phyloP scores from a whole-genome alignment of 2,329 filamentous ascomycete genomes.

The Stylonectria norvegica region DNA sequence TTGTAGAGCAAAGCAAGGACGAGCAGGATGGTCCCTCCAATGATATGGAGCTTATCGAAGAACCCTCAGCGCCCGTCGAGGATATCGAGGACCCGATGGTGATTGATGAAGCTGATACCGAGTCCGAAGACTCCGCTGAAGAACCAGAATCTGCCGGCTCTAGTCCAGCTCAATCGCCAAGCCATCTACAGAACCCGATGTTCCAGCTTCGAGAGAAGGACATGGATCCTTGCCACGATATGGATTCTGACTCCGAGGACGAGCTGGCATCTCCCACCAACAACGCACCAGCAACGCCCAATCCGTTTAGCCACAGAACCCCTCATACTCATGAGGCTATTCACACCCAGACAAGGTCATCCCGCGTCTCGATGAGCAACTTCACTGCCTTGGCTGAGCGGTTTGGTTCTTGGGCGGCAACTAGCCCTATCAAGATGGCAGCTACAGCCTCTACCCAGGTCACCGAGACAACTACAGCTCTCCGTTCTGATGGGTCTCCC shows the following conservation, averaged over 20 bases:
- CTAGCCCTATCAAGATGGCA: conserved; percentile 43
- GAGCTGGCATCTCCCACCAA: conserved; percentile 37
- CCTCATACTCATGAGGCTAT: conserved; percentile 13
- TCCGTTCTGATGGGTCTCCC: conserved; percentile 34
- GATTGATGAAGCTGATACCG: conserved; percentile 16
- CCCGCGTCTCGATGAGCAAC: conserved; percentile 39
- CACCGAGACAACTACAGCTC: conserved; percentile 35
- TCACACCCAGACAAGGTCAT: conserved; percentile 11
- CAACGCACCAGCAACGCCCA: conserved; percentile 42
- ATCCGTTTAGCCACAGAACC: conserved; percentile 27
- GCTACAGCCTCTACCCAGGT: conserved; percentile 22
- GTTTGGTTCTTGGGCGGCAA: conserved; percentile 60
- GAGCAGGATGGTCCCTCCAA: too few relatives aligned
- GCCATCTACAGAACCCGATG: conserved; percentile 21
- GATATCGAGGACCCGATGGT: conserved; percentile 23
- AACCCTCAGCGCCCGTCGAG: conserved; percentile 11
- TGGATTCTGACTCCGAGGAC: conserved; percentile 55
- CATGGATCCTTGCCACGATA: conserved; percentile 39
- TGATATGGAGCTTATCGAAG: conserved; percentile 5
- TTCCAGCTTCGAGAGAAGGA: conserved; percentile 47
- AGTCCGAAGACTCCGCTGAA: conserved; percentile 11
- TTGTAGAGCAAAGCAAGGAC: too few relatives aligned
- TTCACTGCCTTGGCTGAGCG: conserved; percentile 64
- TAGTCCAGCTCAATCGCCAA: conserved; percentile 12
- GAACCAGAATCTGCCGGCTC: conserved; percentile 2